A percentile compares a stretch with the other conserved stretches of the same genome.
Conservation (phyloP, 441 rosid species). For the Pelargonium australe region DNA sequence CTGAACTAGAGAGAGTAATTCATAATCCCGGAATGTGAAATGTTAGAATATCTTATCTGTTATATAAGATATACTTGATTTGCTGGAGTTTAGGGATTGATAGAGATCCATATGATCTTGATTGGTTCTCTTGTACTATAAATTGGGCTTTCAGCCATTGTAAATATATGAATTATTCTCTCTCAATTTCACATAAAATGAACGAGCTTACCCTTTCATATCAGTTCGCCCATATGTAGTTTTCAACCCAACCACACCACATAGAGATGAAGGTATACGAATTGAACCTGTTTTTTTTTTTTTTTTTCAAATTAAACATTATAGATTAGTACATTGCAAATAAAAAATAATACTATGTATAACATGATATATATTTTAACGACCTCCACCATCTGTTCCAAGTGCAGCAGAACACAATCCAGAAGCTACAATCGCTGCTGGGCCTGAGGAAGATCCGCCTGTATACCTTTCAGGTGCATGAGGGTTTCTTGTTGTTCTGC, state of each 20-base stretch:
- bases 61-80: neutral
- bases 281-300: constrained; percentile 61
- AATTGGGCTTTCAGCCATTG: no score
- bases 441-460: constrained; percentile 92
- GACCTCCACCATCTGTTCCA: constrained; percentile 97
- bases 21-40: neutral
- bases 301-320: constrained; percentile 12
- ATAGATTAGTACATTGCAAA: constrained; percentile 15
- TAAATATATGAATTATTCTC: no score
- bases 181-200: neutral
- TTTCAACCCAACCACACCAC: constrained; percentile 82
- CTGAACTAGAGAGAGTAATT: neutral
- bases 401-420: constrained; percentile 87
- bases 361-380: constrained; percentile 22
- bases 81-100: no score
- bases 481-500: constrained; percentile 85
- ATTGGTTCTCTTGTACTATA: no score
- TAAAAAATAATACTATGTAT: constrained; percentile 12
- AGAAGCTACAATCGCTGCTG: constrained; percentile 85
- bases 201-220: constrained; percentile 53
- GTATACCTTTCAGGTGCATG: constrained; percentile 73
- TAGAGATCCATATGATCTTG: no score
- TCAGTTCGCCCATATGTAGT: constrained; percentile 78
- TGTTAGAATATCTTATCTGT: neutral
- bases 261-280: constrained; percentile 76